Base-by-base conservation (phyloP, 768 basidiomycete genomes). In the Boletus eberwhitei region DNA sequence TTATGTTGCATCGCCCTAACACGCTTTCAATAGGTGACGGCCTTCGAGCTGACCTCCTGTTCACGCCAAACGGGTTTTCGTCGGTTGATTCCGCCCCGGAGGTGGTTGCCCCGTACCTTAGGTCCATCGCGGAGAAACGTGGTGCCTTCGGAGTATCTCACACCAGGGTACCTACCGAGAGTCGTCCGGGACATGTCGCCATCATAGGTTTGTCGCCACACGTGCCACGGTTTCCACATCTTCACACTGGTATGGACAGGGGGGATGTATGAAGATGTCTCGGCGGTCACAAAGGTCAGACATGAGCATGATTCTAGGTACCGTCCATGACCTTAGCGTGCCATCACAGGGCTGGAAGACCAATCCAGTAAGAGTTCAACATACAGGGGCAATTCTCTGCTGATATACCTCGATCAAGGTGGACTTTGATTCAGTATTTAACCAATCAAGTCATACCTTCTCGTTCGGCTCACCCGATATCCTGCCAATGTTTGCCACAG, bases 231-330 rank as follows among this genome's bases (percentile, higher is more conserved):
- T 13, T 43, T 50, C 55, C 22, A 11, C 31, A 4, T 51, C n/a
- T 46, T 56, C 44, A 60, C 34, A 24, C 59, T 17, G 9, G 22
- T 13, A n/a, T 44, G 31, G n/a, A n/a, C 50, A 86, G 83, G 83
- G 32, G 91, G 91, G 3, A 93, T 93, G 90, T 92, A 93, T 64
- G 91, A 93, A 69, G 90, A 93, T 59, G 90, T 90, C 4, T 89
- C 87, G 0, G 90, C 91, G 16, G 90, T 92, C 31, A 91, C 88
- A 21, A 90, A 90, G 78, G 90, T 80, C 73, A 61, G 74, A 42
- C 26, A 37, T 26, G 21, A 46, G 12, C 21, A 8, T 34, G 12
- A 17, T 38, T 50, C 57, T 41, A 26, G 16, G 22, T 56, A 44
- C 24, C 19, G 29, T 58, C 14, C 42, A 48, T 64, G 29, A 44